Conservation (phyloP, 2,329 filamentous ascomycete genomes). For the Zasmidium citrigriseum region DNA sequence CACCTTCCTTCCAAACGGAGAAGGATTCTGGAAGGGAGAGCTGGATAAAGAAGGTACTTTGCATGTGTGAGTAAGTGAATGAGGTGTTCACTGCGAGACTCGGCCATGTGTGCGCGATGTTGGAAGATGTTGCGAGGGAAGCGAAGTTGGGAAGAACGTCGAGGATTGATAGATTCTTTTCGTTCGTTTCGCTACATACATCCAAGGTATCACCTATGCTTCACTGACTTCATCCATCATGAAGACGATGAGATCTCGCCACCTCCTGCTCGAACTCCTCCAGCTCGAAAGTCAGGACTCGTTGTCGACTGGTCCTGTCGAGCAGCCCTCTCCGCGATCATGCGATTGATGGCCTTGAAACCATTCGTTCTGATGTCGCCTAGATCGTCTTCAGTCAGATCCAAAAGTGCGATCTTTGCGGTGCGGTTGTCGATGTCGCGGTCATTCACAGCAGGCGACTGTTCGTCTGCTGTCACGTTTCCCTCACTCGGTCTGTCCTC, state of each 20-base stretch:
- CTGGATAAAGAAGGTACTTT: too few species aligned
- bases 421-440: conserved; percentile 18
- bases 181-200: too few species aligned
- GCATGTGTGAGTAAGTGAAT: not conserved
- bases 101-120: not conserved
- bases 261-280: not conserved
- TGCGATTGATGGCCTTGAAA: conserved; percentile 7
- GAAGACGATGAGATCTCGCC: too few species aligned
- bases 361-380: not conserved
- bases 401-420: conserved; percentile 21
- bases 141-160: too few species aligned
- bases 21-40: not conserved
- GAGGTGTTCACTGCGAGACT: not conserved
- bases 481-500: not conserved
- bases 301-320: not conserved
- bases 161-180: too few species aligned
- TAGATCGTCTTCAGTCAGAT: conserved; percentile 14
- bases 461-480: not conserved
- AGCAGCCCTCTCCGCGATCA: not conserved
- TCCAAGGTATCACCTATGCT: too few species aligned
- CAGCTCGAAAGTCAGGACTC: not conserved
- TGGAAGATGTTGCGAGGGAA: too few species aligned
- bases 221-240: too few species aligned
- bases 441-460: not conserved
- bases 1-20: too few species aligned